Base-by-base conservation (phyloP, 371 early-diverging fungal genomes). In the Syncephalis plumigaleata region DNA sequence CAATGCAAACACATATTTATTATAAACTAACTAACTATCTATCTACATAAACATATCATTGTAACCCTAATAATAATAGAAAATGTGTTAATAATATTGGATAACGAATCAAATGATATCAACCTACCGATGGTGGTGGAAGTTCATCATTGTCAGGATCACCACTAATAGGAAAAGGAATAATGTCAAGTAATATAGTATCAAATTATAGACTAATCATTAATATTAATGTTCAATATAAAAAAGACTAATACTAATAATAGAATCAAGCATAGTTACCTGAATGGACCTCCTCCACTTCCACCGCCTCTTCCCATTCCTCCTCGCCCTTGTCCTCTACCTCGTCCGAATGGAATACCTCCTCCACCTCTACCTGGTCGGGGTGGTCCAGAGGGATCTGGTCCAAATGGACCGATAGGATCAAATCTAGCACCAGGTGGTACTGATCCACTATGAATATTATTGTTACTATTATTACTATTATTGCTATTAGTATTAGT, bases 391-490 rank as follows among this genome's bases (percentile, higher is more conserved):
- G 31, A 31, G 4, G 31, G 31, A 31, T 31, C 11, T 11, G 31
- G 31, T 44, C 77, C 82, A 55, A 84, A 81, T 3, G 93, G 94
- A 7, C 73, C 75, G 51, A 91, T 86, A 0, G 92, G 94, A 56
- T 93, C 92, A 63, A 87, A 93, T 18, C 92, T 71, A 3, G 94
- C 94, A 11, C 91, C 91, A n/a, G 87, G 85, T 2, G 94, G 94
- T 5, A 89, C 89, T 17, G 87, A 71, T 15, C 81, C 85, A 52
- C 75, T 67, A 46, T 0, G 44, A 7, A 51, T 37, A 4, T 26
- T 49, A 37, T 15, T 20, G 8, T 48, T 23, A 36, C 16, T 15
- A 20, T 23, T 31, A 5, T 36, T 42, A 0, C 9, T 24, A 15
- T 11, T 5, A 44, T 44, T 21, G 9, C n/a, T 4, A 9, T 24